These are phyloP conservation scores for Boletus rubroflammeus DNA, from an alignment of 768 basidiomycete genomes.

Conservation along the genomic window DNA sequence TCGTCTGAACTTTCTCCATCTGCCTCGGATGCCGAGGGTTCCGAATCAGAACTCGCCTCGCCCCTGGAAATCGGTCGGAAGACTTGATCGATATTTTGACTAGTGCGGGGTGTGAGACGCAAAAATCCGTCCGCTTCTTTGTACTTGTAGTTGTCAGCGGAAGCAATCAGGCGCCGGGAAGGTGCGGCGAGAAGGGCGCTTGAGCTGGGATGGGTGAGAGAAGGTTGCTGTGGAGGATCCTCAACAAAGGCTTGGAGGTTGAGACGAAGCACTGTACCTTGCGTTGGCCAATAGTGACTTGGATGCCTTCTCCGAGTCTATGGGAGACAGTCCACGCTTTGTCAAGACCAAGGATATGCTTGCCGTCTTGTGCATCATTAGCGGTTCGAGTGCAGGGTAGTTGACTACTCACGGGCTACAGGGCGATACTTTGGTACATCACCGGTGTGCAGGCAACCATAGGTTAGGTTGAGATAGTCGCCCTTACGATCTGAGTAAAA, in stretches of 20 bases:
- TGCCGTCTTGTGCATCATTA: slow-evolving; percentile 48
- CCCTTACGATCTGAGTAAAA: slow-evolving; percentile 69
- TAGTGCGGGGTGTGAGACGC: slow-evolving; percentile 46
- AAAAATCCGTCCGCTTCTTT: slow-evolving; percentile 68
- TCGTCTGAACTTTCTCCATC: slow-evolving; percentile 37
- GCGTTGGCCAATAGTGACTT: slow-evolving; percentile 45
- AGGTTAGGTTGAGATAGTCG: slow-evolving; percentile 61
- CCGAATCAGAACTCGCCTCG: slow-evolving; percentile 33
- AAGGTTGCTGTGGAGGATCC: slow-evolving; percentile 36
- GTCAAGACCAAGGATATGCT: slow-evolving; percentile 61
- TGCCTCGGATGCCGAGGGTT: slow-evolving; percentile 30
- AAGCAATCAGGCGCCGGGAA: slow-evolving; percentile 43
- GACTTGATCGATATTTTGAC: slow-evolving; percentile 33
- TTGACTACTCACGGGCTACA: slow-evolving; percentile 48
- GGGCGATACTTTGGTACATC: slow-evolving; percentile 65
- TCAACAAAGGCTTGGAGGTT: slow-evolving; percentile 2
- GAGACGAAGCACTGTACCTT: slow-evolving; percentile 35
- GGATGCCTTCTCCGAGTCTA: slow-evolving; percentile 60
- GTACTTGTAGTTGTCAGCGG: slow-evolving; percentile 43
- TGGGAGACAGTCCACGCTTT: slow-evolving; percentile 44
- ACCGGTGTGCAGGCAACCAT: slow-evolving; percentile 59
- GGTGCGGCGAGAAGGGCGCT: slow-evolving; percentile 51
- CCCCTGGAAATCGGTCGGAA: slow-evolving; percentile 49
- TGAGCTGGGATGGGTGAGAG: slow-evolving; percentile 55
- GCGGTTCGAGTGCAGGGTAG: slow-evolving; percentile 30